These are phyloP conservation scores for Syncephalastrum sp. DNA, from an alignment of 371 early-diverging fungal genomes.

Conservation along the genomic window DNA sequence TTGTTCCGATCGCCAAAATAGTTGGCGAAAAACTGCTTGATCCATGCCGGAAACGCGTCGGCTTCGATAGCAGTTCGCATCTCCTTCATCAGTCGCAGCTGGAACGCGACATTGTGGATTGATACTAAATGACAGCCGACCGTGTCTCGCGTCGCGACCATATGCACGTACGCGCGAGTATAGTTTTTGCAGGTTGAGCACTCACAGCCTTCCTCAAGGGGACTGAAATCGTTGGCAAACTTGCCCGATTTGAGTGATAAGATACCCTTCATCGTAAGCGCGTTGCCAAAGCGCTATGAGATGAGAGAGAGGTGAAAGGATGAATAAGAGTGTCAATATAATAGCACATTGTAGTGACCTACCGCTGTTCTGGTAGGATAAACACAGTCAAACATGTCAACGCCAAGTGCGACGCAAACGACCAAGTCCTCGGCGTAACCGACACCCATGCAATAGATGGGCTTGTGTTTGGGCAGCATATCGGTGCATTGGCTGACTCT, in stretches of 20 bases:
- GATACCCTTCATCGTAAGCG: conserved; percentile 80
- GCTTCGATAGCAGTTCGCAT: conserved; percentile 77
- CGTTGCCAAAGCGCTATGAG: conserved; percentile 85
- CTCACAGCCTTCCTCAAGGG: conserved; percentile 83
- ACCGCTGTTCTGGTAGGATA: conserved; percentile 96
- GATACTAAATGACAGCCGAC: conserved; percentile 91
- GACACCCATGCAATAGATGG: conserved; percentile 97
- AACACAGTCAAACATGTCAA: conserved; percentile 98
- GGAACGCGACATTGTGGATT: conserved; percentile 91
- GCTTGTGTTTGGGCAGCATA: conserved; percentile 81
- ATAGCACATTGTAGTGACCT: conserved; percentile 19
- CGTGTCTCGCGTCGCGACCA: conserved; percentile 75
- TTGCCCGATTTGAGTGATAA: conserved; percentile 66
- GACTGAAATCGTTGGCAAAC: conserved; percentile 66
- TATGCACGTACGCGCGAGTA: conserved; percentile 77
- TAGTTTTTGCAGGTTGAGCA: conserved; percentile 88
- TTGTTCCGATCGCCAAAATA: conserved; percentile 63
- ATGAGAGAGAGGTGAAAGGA: conserved; percentile 5
- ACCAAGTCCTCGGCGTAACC: conserved; percentile 96
- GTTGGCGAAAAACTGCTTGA: conserved; percentile 72
- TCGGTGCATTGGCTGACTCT: conserved; percentile 84
- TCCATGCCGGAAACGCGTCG: conserved; percentile 79
- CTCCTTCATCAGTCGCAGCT: conserved; percentile 82
- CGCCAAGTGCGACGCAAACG: conserved; percentile 91
- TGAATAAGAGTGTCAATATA: neutral